Evolutionary conservation across 768 basidiomycete genomes (phyloP), one percentile per base, ranked within the genome.

Genomic region (Thelephora aurantiotincta): DNA sequence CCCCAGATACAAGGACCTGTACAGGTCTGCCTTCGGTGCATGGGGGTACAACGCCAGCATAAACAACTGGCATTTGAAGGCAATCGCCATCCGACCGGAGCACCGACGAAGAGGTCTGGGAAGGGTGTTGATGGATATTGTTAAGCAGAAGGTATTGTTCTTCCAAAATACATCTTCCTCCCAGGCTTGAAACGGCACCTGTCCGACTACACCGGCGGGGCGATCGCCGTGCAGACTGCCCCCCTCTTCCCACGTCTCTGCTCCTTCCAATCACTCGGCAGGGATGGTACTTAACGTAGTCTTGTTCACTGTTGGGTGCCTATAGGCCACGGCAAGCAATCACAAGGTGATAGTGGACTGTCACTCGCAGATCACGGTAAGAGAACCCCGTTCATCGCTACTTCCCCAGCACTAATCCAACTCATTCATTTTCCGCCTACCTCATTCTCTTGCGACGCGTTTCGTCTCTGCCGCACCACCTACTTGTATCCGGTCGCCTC

Each of bases 1-100:
- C 18, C 53, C 53, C 11, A 55, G 47, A 33, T 57, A 54, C 43
- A 47, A 54, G 22, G 51, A 57, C 16, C 44, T 57, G 16, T 54
- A 52, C 48, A 35, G 47, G 33, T 1, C 34, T 44, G 44, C 55
- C 6, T 50, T 55, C 14, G 38, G 38, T 26, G 6, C 45, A 19
- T 23, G 44, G 11, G 51, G 51, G 6, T 43, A 45, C 19, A 45
- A 49, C 16, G 50, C 44, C 13, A 52, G 55, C 14, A 33, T 41
- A 18, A 46, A 48, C 44, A 51, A 49, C 11, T 53, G 51, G 53
- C 47, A 54, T 38, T 22, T 57, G 42, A 48, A 52, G 35, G 43
- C 51, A 13, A 43, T 57, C 23, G 55, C 50, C 16, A 51, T 57
- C 16, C 48, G 49, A 33, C 54, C 55, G 3, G 46, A 46, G n/a